Conservation (phyloP, 2,329 filamentous ascomycete species). For the Aplosporella prunicola region DNA sequence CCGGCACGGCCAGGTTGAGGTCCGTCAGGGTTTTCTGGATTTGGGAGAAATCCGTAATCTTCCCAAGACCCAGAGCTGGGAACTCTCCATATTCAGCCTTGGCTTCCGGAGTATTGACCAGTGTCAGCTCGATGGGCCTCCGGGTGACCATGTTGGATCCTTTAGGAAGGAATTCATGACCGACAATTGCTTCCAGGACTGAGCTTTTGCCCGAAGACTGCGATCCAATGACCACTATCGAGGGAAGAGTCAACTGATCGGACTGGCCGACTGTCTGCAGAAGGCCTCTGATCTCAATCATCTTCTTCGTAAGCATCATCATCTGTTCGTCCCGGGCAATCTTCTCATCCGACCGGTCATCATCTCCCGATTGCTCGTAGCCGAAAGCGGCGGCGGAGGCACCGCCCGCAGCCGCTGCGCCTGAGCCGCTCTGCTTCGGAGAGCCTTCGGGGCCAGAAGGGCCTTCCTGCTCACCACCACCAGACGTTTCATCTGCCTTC, state of each 20-base stretch:
- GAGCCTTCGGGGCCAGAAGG: slow-evolving; percentile 33
- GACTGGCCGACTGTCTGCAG: slow-evolving; percentile 89
- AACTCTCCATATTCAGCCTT: slow-evolving; percentile 92
- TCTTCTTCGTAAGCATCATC: slow-evolving; percentile 98
- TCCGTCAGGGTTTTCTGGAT: slow-evolving; percentile 93
- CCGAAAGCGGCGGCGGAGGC: slow-evolving; percentile 71
- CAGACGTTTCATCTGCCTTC: slow-evolving; percentile 29
- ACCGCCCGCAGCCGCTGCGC: slow-evolving; percentile 53
- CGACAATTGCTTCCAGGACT: slow-evolving; percentile 91
- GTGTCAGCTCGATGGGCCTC: slow-evolving; percentile 86
- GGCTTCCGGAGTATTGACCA: slow-evolving; percentile 87
- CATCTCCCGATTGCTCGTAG: slow-evolving; percentile 56
- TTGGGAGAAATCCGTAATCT: slow-evolving; percentile 81
- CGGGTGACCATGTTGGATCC: slow-evolving; percentile 98
- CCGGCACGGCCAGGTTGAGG: slow-evolving; percentile 85
- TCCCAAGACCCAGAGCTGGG: slow-evolving; percentile 78
- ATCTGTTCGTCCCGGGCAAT: slow-evolving; percentile 88
- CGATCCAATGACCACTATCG: slow-evolving; percentile 98
- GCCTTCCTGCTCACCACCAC: slow-evolving; percentile 29
- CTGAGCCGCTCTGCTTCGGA: slow-evolving; percentile 43
- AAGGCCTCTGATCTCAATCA: slow-evolving; percentile 96
- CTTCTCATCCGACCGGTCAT: slow-evolving; percentile 55
- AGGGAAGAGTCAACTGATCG: slow-evolving; percentile 76
- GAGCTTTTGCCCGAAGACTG: slow-evolving; percentile 98
- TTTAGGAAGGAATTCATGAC: slow-evolving; percentile 94